These are phyloP conservation scores for Hippophae rhamnoides DNA, from an alignment of 306 rosid species.

Conservation along the genomic window DNA sequence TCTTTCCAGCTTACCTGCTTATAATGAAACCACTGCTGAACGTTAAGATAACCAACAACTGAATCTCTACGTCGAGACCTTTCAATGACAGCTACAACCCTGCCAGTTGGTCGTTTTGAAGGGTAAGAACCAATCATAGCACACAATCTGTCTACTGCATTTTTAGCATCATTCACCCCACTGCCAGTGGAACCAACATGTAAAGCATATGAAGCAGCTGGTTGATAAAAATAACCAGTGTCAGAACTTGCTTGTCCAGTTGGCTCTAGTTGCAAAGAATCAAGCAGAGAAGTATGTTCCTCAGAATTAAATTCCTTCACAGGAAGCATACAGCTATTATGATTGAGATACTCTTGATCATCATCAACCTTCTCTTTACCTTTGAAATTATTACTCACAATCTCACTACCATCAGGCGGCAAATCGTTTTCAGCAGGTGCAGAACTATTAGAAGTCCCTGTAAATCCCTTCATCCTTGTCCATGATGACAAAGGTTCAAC, in stretches of 20 bases:
- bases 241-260: conserved; percentile 24
- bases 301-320: conserved; percentile 22
- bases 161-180: conserved; percentile 31
- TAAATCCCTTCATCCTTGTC: conserved; percentile 73
- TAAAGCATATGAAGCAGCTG: conserved; percentile 19
- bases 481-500: conserved; percentile 59
- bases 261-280: conserved; percentile 20
- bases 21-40: conserved; percentile 33
- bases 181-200: conserved; percentile 23
- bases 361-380: conserved; percentile 38
- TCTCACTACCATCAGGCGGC: conserved; percentile 29
- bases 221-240: conserved; percentile 20
- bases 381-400: conserved; percentile 27
- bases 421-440: conserved; percentile 32
- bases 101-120: conserved; percentile 75
- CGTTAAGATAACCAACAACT: conserved; percentile 60
- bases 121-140: conserved; percentile 49
- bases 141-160: conserved; percentile 44
- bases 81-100: conserved; percentile 63
- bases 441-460: conserved; percentile 25
- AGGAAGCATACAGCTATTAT: conserved; percentile 20
- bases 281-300: conserved; percentile 16
- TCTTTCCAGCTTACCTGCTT: conserved; percentile 34
- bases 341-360: conserved; percentile 23
- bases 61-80: conserved; percentile 53